Evolutionary conservation across 208 protist species (phyloP), one percentile per base, ranked within the genome.

Genomic region (Leishmania gerbilli): DNA sequence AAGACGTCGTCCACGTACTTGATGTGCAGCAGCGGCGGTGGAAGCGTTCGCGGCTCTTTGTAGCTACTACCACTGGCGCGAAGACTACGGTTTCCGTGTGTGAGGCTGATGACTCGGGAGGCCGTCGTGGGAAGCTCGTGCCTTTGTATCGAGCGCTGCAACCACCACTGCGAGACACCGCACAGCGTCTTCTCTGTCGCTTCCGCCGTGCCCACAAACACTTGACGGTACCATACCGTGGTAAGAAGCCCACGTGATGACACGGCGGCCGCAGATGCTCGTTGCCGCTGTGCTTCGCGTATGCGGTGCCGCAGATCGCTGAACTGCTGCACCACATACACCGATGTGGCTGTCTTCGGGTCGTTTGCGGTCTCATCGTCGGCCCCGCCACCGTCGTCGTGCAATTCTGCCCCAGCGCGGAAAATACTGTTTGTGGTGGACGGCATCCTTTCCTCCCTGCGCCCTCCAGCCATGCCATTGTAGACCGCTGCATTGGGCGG

Each of bases 151-250:
- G 87, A 65, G 27, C 89, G 87, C 80, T 89, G 82, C 76, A 93
- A 74, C 90, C 90, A 93, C 90, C 90, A 93, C 74, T 55, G 81
- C 5, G 81, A 87, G 56, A 84, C 84, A 7, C 76, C 83, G 49
- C 87, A 82, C 67, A 93, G 65, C 47, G 86, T 79, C 11, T 81
- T 74, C 0, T 49, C 21, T 13, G 84, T 69, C 2, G 81, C 83
- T 58, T 82, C 74, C 21, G 55, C 71, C 40, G 71, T 71, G 24
- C 64, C 49, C 5, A 91, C 69, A 68, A 87, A 93, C 40, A 89
- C 60, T 56, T 86, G 81, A 8, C 89, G 84, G 31, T 86, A 89
- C 79, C 89, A 74, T 62, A 88, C 74, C 21, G 64, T 80, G 37
- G 55, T 60, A 78, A 77, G 74, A n/a, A 58, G 56, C 3, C 72